Evolutionary conservation across 2,329 filamentous ascomycete genomes (phyloP).

Genomic region (Penicillium sp.): DNA sequence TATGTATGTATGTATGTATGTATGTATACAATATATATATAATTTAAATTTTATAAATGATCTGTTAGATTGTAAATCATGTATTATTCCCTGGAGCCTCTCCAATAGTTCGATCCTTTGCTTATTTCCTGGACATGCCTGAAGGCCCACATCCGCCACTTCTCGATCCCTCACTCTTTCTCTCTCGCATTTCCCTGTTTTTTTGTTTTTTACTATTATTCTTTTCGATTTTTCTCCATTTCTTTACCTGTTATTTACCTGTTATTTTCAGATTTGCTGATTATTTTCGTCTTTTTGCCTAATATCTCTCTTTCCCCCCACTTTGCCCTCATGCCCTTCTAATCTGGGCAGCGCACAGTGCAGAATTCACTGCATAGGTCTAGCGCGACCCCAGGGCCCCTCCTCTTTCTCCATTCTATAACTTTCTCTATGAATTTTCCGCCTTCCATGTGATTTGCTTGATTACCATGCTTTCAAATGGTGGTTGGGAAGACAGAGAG

Average conservation of each 20-base stretch:
- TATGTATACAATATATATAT: too few relatives aligned
- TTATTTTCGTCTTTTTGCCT: conserved; percentile 1
- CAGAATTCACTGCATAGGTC: conserved; percentile 3
- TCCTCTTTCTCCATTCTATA: conserved; percentile 6
- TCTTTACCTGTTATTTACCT: conserved; percentile 5
- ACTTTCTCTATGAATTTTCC: not conserved
- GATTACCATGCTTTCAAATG: conserved; percentile 11
- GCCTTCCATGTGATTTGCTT: not conserved
- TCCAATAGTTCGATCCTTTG: not conserved
- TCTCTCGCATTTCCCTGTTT: not conserved
- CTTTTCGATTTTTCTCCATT: not conserved
- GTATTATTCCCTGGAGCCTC: not conserved
- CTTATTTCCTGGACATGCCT: conserved; percentile 9
- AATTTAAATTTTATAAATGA: not conserved
- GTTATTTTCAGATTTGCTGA: not conserved
- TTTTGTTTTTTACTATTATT: not conserved
- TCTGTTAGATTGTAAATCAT: not conserved
- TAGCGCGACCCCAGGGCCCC: conserved; percentile 1
- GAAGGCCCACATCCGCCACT: conserved; percentile 5
- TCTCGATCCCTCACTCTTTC: conserved; percentile 3
- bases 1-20: too few relatives aligned
- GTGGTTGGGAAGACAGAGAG: not conserved
- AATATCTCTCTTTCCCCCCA: not conserved
- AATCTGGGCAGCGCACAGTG: conserved; percentile 1
- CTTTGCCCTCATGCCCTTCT: not conserved